phyloP scores from a whole-genome alignment of 331 rosid species.

The Acacia pycnantha region DNA sequence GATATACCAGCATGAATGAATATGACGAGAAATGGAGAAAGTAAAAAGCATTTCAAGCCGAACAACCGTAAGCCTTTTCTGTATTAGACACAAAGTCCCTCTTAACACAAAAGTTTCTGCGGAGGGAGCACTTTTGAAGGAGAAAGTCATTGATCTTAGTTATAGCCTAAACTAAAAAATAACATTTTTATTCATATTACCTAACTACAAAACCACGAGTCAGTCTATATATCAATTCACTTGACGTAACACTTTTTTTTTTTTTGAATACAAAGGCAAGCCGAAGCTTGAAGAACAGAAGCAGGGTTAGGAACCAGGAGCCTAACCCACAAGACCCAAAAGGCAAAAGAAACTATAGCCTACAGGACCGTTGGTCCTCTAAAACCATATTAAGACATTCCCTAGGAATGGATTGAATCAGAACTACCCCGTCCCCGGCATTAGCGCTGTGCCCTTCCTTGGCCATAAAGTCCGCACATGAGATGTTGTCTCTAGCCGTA shows the following conservation, averaged over 20 bases:
- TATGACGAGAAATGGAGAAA: conserved; percentile 94
- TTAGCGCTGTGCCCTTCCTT: too few relatives aligned
- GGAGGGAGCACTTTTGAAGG: conserved; percentile 19
- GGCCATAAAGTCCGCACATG: too few relatives aligned
- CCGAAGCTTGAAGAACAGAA: too few relatives aligned
- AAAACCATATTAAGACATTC: too few relatives aligned
- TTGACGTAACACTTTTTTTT: not conserved
- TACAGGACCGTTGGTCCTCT: too few relatives aligned
- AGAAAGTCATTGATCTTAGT: conserved; percentile 15
- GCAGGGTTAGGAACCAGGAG: too few relatives aligned
- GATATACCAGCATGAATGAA: conserved; percentile 83
- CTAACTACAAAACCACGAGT: not conserved
- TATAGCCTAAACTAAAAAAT: not conserved
- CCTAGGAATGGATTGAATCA: too few relatives aligned
- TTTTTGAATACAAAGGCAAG: too few relatives aligned
- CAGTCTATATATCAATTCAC: not conserved
- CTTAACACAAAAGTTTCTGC: conserved; percentile 80
- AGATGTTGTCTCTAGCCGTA: too few relatives aligned
- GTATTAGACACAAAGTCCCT: conserved; percentile 88
- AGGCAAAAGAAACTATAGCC: too few relatives aligned
- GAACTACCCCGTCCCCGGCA: too few relatives aligned
- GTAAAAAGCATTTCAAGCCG: conserved; percentile 84
- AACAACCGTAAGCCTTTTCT: conserved; percentile 84
- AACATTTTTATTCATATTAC: not conserved
- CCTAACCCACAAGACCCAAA: too few relatives aligned